These are phyloP conservation scores for Talaromyces sp. DNA, from an alignment of 2,329 filamentous ascomycete genomes.

Conservation along the genomic window DNA sequence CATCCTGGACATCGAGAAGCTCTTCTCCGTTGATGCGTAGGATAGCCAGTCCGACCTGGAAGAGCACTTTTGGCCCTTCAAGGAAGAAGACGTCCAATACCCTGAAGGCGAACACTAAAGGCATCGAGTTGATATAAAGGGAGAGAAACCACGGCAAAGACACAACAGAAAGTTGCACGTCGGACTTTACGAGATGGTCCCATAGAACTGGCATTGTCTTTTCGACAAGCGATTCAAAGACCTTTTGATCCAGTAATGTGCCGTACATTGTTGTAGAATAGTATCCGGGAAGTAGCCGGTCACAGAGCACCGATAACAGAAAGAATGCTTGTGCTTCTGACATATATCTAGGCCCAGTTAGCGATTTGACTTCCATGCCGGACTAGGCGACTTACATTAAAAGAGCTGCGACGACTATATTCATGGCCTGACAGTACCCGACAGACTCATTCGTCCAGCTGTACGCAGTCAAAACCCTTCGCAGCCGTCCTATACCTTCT, in stretches of 20 bases:
- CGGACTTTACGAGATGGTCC: slow-evolving; percentile 95
- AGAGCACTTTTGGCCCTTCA: slow-evolving; percentile 94
- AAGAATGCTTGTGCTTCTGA: slow-evolving; percentile 96
- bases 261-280: slow-evolving; percentile 99
- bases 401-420: slow-evolving; percentile 96
- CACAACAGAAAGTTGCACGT: slow-evolving; percentile 95
- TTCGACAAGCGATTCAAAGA: slow-evolving; percentile 97
- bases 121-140: slow-evolving; percentile 99
- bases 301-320: slow-evolving; percentile 84
- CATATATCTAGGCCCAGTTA: slow-evolving; percentile 67
- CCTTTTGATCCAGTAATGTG: slow-evolving; percentile 90
- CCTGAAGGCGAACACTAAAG: slow-evolving; percentile 92
- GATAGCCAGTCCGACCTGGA: slow-evolving; percentile 96
- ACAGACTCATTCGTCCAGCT: slow-evolving; percentile 96
- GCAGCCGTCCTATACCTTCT: slow-evolving; percentile 85
- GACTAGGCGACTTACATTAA: slow-evolving; percentile 63
- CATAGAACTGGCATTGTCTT: slow-evolving; percentile 98
- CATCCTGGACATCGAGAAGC: slow-evolving; percentile 85
- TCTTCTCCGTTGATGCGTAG: slow-evolving; percentile 96
- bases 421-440: slow-evolving; percentile 99
- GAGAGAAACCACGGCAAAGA: slow-evolving; percentile 98
- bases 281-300: slow-evolving; percentile 89
- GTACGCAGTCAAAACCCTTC: slow-evolving; percentile 91
- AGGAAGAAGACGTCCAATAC: slow-evolving; percentile 98
- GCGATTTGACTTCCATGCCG: neutral